phyloP scores from a whole-genome alignment of 2,329 filamentous ascomycete genomes.

The Talaromyces islandicus region DNA sequence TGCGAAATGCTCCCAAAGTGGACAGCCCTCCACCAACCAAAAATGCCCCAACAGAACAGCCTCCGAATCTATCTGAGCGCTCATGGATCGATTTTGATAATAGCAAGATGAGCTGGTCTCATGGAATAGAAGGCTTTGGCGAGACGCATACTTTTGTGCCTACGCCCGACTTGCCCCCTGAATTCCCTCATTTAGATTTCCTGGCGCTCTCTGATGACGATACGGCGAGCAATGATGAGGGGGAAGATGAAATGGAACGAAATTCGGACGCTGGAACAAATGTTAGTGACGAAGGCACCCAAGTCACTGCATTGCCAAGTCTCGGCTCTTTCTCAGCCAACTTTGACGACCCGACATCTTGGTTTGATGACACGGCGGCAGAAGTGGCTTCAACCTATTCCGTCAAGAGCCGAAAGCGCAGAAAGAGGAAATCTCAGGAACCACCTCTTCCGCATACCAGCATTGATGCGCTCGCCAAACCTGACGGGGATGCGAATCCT shows the following conservation, averaged over 20 bases:
- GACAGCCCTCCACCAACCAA: conserved; percentile 6
- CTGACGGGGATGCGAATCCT: background rate
- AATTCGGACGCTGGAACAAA: background rate
- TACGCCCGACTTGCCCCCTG: conserved; percentile 16
- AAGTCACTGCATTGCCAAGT: conserved; percentile 24
- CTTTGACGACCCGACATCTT: background rate
- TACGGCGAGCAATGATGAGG: conserved; percentile 8
- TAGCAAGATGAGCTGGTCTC: conserved; percentile 11
- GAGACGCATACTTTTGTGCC: background rate
- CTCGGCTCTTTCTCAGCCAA: background rate
- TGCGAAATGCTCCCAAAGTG: conserved; percentile 9
- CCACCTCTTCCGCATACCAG: conserved; percentile 3
- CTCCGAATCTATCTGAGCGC: conserved; percentile 12
- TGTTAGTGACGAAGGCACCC: conserved; percentile 14
- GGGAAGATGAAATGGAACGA: conserved; percentile 8
- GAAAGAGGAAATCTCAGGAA: background rate
- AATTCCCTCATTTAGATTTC: conserved; percentile 23
- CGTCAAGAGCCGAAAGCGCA: conserved; percentile 4
- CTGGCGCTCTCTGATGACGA: conserved; percentile 10
- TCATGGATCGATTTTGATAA: conserved; percentile 12
- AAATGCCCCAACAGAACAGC: conserved; percentile 13
- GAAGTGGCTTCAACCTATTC: conserved; percentile 10
- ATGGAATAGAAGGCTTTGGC: conserved; percentile 17
- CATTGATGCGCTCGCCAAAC: background rate
- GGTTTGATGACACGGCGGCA: conserved; percentile 5